These are phyloP conservation scores for Orobanche coerulescens DNA, from an alignment of 257 asterid genomes.

Conservation along the genomic window DNA sequence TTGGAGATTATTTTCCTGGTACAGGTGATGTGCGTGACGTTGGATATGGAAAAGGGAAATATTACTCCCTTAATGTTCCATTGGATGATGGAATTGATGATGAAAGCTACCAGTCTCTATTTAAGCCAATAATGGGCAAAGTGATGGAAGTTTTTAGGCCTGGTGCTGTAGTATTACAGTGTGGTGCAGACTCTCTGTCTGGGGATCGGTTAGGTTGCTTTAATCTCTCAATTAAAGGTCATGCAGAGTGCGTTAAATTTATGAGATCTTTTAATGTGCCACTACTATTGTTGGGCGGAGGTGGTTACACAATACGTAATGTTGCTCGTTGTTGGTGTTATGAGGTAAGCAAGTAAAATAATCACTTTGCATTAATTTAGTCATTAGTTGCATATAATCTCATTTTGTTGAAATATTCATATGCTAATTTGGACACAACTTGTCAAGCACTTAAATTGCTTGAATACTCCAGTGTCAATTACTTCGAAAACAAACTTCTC, in stretches of 20 bases:
- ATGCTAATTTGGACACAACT: neutral
- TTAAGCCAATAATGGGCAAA: slow-evolving; percentile 55
- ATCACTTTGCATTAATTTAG: slow-evolving; percentile 9
- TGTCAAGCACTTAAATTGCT: neutral
- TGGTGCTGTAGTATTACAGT: slow-evolving; percentile 58
- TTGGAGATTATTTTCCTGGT: slow-evolving; percentile 64
- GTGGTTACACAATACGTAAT: slow-evolving; percentile 62
- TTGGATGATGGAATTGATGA: slow-evolving; percentile 61
- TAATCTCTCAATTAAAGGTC: slow-evolving; percentile 59
- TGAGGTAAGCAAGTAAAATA: slow-evolving; percentile 33
- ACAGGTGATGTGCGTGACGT: slow-evolving; percentile 57
- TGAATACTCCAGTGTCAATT: no score
- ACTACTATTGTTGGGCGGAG: slow-evolving; percentile 52
- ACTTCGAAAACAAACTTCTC: no score
- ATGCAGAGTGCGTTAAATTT: slow-evolving; percentile 52
- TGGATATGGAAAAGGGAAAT: slow-evolving; percentile 54
- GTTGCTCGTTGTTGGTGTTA: slow-evolving; percentile 74
- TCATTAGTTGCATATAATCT: neutral
- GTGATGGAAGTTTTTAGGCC: slow-evolving; percentile 56
- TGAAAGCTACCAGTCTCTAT: slow-evolving; percentile 53
- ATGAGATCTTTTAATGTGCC: slow-evolving; percentile 64
- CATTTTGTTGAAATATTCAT: slow-evolving; percentile 4
- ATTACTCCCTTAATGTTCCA: slow-evolving; percentile 58
- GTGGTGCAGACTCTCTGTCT: slow-evolving; percentile 62
- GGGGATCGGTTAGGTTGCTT: slow-evolving; percentile 64